phyloP scores from a whole-genome alignment of 192 early-diverging fungal genomes.

The Linnemannia schmuckeri region DNA sequence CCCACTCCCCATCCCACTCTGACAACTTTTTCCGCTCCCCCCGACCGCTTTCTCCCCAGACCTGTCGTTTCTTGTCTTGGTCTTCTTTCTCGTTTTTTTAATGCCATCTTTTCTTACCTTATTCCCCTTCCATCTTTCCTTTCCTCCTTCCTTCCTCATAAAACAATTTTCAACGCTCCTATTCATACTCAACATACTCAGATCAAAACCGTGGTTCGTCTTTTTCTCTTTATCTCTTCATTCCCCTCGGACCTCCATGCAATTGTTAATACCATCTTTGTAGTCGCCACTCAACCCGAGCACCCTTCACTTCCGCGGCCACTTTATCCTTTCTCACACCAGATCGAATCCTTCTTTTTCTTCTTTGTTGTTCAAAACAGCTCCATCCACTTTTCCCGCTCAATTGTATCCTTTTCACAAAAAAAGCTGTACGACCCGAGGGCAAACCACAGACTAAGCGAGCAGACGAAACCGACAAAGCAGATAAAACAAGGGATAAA shows the following conservation, averaged over 20 bases:
- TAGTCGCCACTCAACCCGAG: neutral
- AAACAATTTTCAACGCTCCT: too few species aligned
- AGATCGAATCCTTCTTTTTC: too few species aligned
- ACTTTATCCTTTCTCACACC: too few species aligned
- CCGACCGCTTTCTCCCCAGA: neutral
- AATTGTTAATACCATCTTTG: neutral
- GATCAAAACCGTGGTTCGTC: too few species aligned
- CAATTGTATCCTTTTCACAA: neutral
- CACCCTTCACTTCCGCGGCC: too few species aligned
- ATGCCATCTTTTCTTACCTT: neutral
- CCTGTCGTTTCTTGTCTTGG: too few species aligned
- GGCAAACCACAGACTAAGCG: neutral
- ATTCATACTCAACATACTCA: too few species aligned
- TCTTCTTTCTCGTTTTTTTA: neutral
- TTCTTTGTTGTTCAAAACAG: neutral
- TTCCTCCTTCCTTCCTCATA: too few species aligned
- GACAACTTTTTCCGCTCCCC: slow-evolving; percentile 10
- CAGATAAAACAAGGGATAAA: neutral
- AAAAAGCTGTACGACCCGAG: neutral
- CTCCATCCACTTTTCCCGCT: neutral
- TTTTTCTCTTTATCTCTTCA: neutral
- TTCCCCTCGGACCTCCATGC: neutral
- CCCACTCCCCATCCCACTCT: neutral
- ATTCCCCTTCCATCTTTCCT: neutral
- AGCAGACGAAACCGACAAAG: neutral